These are phyloP conservation scores for Colletotrichum tropicale DNA, from an alignment of 2,329 filamentous ascomycete species.

Conservation along the genomic window DNA sequence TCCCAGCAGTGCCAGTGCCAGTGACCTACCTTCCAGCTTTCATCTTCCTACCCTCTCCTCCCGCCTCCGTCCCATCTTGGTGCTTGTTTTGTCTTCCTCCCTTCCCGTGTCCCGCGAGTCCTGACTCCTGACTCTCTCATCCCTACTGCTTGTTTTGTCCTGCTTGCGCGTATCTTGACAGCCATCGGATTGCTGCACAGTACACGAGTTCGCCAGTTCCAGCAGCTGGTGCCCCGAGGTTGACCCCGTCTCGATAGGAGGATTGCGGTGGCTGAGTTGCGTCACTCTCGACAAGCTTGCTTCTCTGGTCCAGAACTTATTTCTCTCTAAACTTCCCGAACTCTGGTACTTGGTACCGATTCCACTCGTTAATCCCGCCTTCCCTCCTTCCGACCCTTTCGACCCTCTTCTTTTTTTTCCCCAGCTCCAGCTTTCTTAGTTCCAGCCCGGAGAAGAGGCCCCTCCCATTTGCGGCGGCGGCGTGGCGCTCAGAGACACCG, in stretches of 20 bases:
- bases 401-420: background rate
- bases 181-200: background rate
- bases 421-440: background rate
- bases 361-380: slow-evolving; percentile 50
- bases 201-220: background rate
- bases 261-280: slow-evolving; percentile 1
- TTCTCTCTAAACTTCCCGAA: background rate
- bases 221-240: background rate
- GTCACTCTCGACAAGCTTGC: background rate
- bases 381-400: background rate
- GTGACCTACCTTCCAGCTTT: too few species aligned
- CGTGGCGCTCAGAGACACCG: slow-evolving; percentile 11
- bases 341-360: slow-evolving; percentile 56
- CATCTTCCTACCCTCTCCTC: background rate
- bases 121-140: background rate
- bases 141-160: background rate
- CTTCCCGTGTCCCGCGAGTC: background rate
- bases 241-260: background rate
- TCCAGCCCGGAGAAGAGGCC: background rate
- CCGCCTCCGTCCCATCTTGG: slow-evolving; percentile 5
- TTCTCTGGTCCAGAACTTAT: background rate
- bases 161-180: background rate
- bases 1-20: background rate
- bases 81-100: background rate
- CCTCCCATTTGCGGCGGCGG: slow-evolving; percentile 4